Evolutionary conservation across 441 rosid genomes (phyloP).

Genomic region (Kokia cookei): DNA sequence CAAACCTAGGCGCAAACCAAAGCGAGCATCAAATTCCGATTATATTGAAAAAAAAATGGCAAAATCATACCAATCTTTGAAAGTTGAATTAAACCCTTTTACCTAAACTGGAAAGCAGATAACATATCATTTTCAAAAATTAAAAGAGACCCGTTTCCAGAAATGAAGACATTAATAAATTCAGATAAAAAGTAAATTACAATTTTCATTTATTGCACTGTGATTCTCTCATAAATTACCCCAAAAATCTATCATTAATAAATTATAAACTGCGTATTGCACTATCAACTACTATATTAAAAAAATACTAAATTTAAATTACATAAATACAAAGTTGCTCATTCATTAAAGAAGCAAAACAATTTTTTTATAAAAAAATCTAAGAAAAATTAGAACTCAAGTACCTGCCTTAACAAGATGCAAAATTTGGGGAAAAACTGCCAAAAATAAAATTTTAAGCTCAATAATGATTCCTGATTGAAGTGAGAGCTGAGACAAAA

Average conservation of each 20-base stretch:
- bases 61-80: not conserved
- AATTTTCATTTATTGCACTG: constrained; percentile 4
- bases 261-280: not conserved
- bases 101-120: constrained; percentile 16
- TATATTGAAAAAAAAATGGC: not conserved
- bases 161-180: not conserved
- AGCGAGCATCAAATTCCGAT: not conserved
- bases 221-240: not conserved
- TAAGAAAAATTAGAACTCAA: not conserved
- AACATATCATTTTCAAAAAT: not conserved
- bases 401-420: constrained; percentile 1
- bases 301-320: not conserved
- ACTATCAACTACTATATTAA: not conserved
- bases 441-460: constrained; percentile 1
- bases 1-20: not conserved
- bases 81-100: constrained; percentile 12
- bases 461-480: constrained; percentile 29
- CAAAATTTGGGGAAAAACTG: not conserved
- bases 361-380: not conserved
- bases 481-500: constrained; percentile 26
- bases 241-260: not conserved
- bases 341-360: not conserved
- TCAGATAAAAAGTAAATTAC: not conserved
- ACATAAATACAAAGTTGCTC: not conserved
- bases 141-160: not conserved